Conservation (phyloP, 2,329 filamentous ascomycete genomes). For the Neurospora crassa region DNA sequence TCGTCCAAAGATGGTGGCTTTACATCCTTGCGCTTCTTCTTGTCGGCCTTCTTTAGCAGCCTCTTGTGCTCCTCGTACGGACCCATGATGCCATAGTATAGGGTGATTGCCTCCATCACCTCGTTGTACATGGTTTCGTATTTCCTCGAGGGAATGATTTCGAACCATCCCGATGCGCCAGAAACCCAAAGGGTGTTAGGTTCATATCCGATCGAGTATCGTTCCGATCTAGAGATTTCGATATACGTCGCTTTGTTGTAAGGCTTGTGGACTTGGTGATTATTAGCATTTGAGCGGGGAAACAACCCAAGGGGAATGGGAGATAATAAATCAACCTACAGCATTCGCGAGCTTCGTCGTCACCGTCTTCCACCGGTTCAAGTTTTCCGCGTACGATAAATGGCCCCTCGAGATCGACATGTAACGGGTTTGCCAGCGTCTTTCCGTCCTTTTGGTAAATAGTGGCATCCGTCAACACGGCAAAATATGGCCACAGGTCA, state of each 20-base stretch:
- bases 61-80: slow-evolving; percentile 36
- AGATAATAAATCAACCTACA: neutral
- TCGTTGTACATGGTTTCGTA: slow-evolving; percentile 48
- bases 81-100: slow-evolving; percentile 55
- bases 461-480: slow-evolving; percentile 46
- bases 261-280: slow-evolving; percentile 24
- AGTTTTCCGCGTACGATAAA: slow-evolving; percentile 52
- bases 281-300: slow-evolving; percentile 7
- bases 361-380: slow-evolving; percentile 37
- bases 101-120: slow-evolving; percentile 52
- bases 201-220: slow-evolving; percentile 46
- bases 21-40: slow-evolving; percentile 26
- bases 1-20: slow-evolving; percentile 18
- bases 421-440: slow-evolving; percentile 50
- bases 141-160: slow-evolving; percentile 47
- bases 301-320: too few species aligned
- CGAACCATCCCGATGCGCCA: slow-evolving; percentile 58
- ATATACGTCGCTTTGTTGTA: slow-evolving; percentile 30
- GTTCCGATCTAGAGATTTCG: slow-evolving; percentile 40
- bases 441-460: slow-evolving; percentile 45
- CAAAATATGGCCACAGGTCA: slow-evolving; percentile 51
- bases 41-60: slow-evolving; percentile 18
- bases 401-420: slow-evolving; percentile 49
- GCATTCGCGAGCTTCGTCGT: slow-evolving; percentile 28
- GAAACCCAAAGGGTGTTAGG: slow-evolving; percentile 52